phyloP scores from a whole-genome alignment of 192 early-diverging fungal species.

The Backusella tarrabulga region DNA sequence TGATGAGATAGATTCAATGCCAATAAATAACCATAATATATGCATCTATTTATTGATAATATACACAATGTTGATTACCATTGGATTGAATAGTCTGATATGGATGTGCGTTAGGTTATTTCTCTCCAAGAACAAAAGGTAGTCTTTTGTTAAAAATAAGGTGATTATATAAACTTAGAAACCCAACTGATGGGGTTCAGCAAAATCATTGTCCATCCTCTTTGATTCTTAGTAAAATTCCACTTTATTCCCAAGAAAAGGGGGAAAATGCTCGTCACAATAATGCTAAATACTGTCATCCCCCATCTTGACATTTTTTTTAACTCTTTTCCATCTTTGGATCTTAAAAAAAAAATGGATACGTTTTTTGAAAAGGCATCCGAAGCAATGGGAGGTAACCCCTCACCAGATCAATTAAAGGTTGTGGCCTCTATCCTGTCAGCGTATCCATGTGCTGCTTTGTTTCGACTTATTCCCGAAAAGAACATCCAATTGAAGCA shows the following conservation, averaged over 20 bases:
- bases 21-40: not conserved
- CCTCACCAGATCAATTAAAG: conserved; percentile 60
- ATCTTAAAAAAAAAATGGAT: not conserved
- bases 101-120: not conserved
- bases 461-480: conserved; percentile 55
- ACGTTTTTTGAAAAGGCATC: conserved; percentile 14
- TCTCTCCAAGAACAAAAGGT: not conserved
- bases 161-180: not conserved
- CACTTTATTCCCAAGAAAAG: not conserved
- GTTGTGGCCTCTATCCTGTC: conserved; percentile 54
- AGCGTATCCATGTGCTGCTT: conserved; percentile 54
- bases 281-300: not conserved
- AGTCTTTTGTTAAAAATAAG: not conserved
- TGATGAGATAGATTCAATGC: not conserved
- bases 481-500: conserved; percentile 47
- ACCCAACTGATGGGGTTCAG: conserved; percentile 1
- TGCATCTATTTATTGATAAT: not conserved
- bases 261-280: not conserved
- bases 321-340: not conserved
- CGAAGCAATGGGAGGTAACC: conserved; percentile 21
- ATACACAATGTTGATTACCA: too few species aligned
- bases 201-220: not conserved
- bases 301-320: not conserved
- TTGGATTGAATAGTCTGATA: not conserved
- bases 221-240: not conserved